These are phyloP conservation scores for Pseudophaeomoniella oleicola DNA, from an alignment of 2,329 filamentous ascomycete genomes.

Conservation along the genomic window DNA sequence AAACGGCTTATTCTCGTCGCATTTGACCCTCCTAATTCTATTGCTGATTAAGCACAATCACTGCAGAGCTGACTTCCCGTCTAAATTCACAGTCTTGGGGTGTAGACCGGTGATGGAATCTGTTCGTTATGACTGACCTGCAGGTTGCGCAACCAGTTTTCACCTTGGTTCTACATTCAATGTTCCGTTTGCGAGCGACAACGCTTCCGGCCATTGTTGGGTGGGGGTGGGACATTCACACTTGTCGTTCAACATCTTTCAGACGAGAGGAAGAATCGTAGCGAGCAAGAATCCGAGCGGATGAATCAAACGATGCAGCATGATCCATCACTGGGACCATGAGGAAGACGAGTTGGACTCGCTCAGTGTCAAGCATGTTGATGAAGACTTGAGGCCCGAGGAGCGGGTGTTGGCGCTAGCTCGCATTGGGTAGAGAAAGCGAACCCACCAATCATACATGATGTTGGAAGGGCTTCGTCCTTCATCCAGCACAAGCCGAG, in stretches of 20 bases:
- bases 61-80: conserved; percentile 4
- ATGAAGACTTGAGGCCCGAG: background rate
- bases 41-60: conserved; percentile 8
- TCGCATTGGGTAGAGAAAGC: conserved; percentile 16
- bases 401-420: conserved; percentile 1
- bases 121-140: conserved; percentile 19
- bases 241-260: conserved; percentile 8
- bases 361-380: conserved; percentile 2
- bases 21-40: conserved; percentile 24
- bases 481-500: background rate
- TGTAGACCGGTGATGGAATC: conserved; percentile 7
- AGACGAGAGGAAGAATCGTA: conserved; percentile 8
- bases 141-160: conserved; percentile 30
- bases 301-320: conserved; percentile 11
- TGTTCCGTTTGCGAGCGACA: conserved; percentile 14
- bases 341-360: conserved; percentile 1
- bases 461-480: conserved; percentile 2
- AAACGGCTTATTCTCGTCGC: conserved; percentile 21
- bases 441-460: conserved; percentile 18
- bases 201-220: conserved; percentile 11
- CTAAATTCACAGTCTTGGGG: conserved; percentile 1
- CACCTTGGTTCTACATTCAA: conserved; percentile 19
- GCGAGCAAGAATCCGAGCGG: conserved; percentile 10
- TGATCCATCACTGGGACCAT: background rate
- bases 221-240: conserved; percentile 4